phyloP scores from a whole-genome alignment of 2,329 filamentous ascomycete genomes.

The Diaporthe australafricana region DNA sequence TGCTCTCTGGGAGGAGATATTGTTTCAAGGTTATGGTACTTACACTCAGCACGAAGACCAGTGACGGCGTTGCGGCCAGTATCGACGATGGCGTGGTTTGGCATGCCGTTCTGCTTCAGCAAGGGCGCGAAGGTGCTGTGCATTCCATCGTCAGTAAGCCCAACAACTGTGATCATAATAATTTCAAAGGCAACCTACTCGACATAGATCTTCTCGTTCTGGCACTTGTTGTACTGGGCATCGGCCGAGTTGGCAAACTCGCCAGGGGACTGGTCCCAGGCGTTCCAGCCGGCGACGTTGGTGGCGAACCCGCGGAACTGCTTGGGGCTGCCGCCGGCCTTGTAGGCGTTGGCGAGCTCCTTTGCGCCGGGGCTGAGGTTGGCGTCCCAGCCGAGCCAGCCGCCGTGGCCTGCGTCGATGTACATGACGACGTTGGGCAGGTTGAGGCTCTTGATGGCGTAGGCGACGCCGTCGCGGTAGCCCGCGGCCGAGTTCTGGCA shows the following conservation, averaged over 20 bases:
- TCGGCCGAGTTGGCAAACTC: conserved; percentile 57
- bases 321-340: conserved; percentile 60
- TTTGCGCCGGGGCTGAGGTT: conserved; percentile 62
- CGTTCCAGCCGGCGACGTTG: conserved; percentile 70
- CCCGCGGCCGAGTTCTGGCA: conserved; percentile 65
- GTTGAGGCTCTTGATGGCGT: conserved; percentile 64
- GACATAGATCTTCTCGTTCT: conserved; percentile 55
- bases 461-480: conserved; percentile 66
- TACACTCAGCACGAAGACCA: conserved; percentile 55
- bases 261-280: conserved; percentile 53
- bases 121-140: conserved; percentile 50
- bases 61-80: conserved; percentile 54
- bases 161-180: fast-evolving
- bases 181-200: conserved; percentile 46
- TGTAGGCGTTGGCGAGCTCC: conserved; percentile 61
- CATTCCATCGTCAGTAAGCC: background rate
- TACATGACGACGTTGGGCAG: conserved; percentile 70
- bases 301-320: conserved; percentile 66
- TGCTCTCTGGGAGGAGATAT: too few species aligned
- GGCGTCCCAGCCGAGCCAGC: conserved; percentile 69
- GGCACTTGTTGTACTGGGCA: conserved; percentile 25
- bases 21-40: background rate
- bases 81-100: conserved; percentile 56
- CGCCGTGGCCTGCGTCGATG: conserved; percentile 67
- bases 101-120: conserved; percentile 53